Evolutionary conservation across 208 protist genomes (phyloP).

Genomic region (Spongospora subterranea): DNA sequence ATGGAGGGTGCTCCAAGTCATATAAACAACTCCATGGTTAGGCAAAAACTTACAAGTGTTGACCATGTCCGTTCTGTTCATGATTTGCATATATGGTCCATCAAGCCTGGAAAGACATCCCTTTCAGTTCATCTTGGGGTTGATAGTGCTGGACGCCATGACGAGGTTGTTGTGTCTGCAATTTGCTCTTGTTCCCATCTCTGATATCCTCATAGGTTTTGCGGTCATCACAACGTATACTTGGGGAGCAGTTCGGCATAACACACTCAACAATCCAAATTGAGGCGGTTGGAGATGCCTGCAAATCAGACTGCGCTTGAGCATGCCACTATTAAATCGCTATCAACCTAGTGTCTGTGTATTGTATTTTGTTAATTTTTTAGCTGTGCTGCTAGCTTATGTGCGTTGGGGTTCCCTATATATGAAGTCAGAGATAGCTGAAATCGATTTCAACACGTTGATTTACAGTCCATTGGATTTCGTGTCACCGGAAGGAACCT

Average conservation of each 20-base stretch:
- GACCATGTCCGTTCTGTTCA: not conserved
- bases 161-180: not conserved
- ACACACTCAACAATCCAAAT: slow-evolving; percentile 34
- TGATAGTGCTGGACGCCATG: not conserved
- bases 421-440: not conserved
- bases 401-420: slow-evolving; percentile 43
- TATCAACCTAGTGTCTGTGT: not conserved
- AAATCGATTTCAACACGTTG: not conserved
- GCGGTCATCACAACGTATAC: not conserved
- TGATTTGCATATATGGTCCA: slow-evolving; percentile 47
- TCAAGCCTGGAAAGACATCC: slow-evolving; percentile 31
- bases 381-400: slow-evolving; percentile 49
- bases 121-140: slow-evolving; percentile 28
- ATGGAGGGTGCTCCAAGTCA: slow-evolving; percentile 37
- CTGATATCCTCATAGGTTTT: not conserved
- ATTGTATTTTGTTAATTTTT: not conserved
- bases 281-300: slow-evolving; percentile 7
- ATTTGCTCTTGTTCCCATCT: not conserved
- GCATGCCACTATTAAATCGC: not conserved
- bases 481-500: slow-evolving; percentile 44
- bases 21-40: slow-evolving; percentile 17
- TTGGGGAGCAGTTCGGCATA: slow-evolving; percentile 37
- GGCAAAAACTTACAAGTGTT: not conserved
- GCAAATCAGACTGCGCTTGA: slow-evolving; percentile 35
- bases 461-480: slow-evolving; percentile 50